These are phyloP conservation scores for Ceratobasidium sp. DNA, from an alignment of 1,284 basidiomycete genomes.

Conservation along the genomic window DNA sequence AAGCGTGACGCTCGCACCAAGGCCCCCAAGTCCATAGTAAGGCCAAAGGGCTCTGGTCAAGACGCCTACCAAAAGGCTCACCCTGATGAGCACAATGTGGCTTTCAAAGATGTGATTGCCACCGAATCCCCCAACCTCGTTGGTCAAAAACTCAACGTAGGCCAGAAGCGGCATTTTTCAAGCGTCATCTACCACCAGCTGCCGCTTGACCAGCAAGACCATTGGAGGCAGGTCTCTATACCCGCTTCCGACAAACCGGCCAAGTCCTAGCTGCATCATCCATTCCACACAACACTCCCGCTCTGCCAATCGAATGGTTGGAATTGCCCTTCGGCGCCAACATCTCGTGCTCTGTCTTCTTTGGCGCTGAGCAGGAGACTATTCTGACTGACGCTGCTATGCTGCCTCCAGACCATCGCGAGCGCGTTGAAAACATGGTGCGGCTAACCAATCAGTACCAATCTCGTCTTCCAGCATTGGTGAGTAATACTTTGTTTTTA, in stretches of 20 bases:
- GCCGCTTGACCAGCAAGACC: no score
- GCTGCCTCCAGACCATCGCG: neutral
- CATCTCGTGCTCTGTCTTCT: neutral
- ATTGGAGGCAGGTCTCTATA: neutral
- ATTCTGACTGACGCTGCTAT: neutral
- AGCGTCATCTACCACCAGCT: no score
- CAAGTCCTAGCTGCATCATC: neutral
- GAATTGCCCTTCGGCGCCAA: neutral
- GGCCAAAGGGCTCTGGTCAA: no score
- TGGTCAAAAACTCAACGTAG: no score
- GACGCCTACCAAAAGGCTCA: no score
- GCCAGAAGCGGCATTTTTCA: no score
- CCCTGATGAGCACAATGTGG: no score
- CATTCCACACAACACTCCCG: neutral
- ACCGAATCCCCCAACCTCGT: no score
- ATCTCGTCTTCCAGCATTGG: neutral
- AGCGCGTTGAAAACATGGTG: neutral
- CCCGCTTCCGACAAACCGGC: neutral
- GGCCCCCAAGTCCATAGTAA: no score
- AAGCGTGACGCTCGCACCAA: no score
- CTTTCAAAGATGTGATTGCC: no score
- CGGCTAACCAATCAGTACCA: neutral
- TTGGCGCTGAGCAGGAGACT: neutral
- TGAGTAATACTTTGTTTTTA: neutral
- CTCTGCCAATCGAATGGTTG: neutral